A percentile compares a stretch with the other conserved stretches of the same genome.
Conservation (phyloP, 345 rosid genomes). For the Melastoma malabathricum region DNA sequence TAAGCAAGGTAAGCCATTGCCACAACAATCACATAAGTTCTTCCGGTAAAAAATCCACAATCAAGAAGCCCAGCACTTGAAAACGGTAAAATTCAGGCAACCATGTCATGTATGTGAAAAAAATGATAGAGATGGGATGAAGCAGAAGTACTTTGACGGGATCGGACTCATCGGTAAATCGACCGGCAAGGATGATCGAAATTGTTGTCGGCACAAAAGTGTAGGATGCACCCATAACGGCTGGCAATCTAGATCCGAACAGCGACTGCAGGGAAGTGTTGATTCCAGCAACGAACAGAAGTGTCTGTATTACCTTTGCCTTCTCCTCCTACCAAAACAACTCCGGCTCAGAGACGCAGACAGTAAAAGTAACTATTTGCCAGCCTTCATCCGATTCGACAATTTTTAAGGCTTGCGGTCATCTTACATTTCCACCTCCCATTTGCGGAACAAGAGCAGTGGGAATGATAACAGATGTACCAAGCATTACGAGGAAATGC, state of each 20-base stretch:
- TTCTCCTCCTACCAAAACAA: constrained; percentile 60
- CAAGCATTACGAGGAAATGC: constrained; percentile 93
- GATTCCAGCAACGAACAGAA: constrained; percentile 93
- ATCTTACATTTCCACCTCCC: constrained; percentile 97
- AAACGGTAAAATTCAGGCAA: too few species aligned
- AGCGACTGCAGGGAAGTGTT: constrained; percentile 73
- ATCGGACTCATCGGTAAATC: constrained; percentile 46
- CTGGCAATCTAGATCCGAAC: constrained; percentile 87
- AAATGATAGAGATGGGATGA: neutral
- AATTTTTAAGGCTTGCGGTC: neutral
- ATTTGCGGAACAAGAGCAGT: constrained; percentile 96
- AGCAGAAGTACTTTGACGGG: constrained; percentile 50
- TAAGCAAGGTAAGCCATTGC: too few species aligned
- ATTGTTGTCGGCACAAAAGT: constrained; percentile 91
- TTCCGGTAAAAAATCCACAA: too few species aligned
- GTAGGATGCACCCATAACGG: constrained; percentile 88
- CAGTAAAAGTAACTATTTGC: too few species aligned
- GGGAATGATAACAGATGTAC: constrained; percentile 84
- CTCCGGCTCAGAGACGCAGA: too few species aligned
- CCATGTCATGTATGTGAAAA: too few species aligned
- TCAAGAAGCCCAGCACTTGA: neutral
- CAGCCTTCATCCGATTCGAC: too few species aligned
- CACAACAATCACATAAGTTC: neutral
- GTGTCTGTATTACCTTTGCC: constrained; percentile 93
- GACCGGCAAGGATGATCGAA: constrained; percentile 86